Conservation (phyloP, 2,329 filamentous ascomycete genomes). For the Ascochyta lentis region DNA sequence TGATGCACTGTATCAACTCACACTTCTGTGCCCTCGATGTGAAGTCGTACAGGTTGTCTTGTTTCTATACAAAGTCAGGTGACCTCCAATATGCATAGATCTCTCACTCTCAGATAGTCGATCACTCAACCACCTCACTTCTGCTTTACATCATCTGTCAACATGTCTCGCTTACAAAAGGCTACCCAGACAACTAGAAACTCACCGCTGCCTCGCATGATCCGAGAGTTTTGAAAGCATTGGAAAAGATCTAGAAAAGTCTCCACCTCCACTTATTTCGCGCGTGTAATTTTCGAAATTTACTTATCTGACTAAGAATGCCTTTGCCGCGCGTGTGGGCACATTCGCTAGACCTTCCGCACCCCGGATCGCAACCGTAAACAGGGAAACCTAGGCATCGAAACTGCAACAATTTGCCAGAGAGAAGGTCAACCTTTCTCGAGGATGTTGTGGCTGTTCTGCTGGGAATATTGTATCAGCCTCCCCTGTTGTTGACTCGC, state of each 20-base stretch:
- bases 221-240: not conserved
- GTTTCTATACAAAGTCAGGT: not conserved
- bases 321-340: not conserved
- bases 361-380: not conserved
- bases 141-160: too few relatives aligned
- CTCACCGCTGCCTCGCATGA: too few relatives aligned
- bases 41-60: too few relatives aligned
- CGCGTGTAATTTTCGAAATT: not conserved
- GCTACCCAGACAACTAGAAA: too few relatives aligned
- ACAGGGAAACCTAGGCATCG: not conserved
- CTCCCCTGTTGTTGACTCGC: not conserved
- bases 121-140: too few relatives aligned
- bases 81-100: too few relatives aligned
- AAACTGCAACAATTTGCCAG: constrained; percentile 5
- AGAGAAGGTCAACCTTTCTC: not conserved
- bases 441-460: not conserved
- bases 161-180: too few relatives aligned
- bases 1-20: too few relatives aligned
- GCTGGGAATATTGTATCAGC: too few relatives aligned
- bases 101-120: too few relatives aligned
- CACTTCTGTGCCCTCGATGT: too few relatives aligned
- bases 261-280: not conserved
- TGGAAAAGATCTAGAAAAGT: not conserved
- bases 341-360: constrained; percentile 9
- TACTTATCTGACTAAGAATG: too few relatives aligned